phyloP scores from a whole-genome alignment of 116 monocot genomes.

The Dioscorea cayenensis region DNA sequence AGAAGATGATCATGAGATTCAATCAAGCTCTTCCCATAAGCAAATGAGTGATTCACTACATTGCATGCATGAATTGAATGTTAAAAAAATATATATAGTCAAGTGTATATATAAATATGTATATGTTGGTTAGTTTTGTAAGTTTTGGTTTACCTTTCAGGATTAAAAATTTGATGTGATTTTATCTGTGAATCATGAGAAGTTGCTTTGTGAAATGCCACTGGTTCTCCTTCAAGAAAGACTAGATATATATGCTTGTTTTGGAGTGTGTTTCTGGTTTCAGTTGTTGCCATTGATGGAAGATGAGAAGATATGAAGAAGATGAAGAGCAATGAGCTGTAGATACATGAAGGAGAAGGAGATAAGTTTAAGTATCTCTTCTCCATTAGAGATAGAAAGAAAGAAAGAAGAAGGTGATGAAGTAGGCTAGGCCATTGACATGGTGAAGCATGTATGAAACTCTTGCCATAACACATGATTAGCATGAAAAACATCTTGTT shows the following conservation, averaged over 20 bases:
- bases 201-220: constrained; percentile 15
- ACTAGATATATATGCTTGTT: constrained; percentile 28
- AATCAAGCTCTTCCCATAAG: constrained; percentile 10
- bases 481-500: too few relatives aligned
- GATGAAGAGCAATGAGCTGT: not conserved
- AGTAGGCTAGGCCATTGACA: too few relatives aligned
- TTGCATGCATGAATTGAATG: not conserved
- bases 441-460: too few relatives aligned
- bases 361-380: not conserved
- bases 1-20: constrained; percentile 54
- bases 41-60: constrained; percentile 7
- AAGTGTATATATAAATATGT: not conserved
- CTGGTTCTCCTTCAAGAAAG: constrained; percentile 33
- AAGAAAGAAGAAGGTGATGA: not conserved
- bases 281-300: constrained; percentile 1
- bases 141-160: not conserved
- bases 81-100: not conserved
- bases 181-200: not conserved
- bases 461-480: too few relatives aligned
- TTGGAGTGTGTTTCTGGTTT: not conserved
- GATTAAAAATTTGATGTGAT: not conserved
- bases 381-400: not conserved
- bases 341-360: not conserved
- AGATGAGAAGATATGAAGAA: not conserved
- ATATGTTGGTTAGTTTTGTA: not conserved